Conservation (phyloP, 345 rosid genomes). For the Cardamine occulta region DNA sequence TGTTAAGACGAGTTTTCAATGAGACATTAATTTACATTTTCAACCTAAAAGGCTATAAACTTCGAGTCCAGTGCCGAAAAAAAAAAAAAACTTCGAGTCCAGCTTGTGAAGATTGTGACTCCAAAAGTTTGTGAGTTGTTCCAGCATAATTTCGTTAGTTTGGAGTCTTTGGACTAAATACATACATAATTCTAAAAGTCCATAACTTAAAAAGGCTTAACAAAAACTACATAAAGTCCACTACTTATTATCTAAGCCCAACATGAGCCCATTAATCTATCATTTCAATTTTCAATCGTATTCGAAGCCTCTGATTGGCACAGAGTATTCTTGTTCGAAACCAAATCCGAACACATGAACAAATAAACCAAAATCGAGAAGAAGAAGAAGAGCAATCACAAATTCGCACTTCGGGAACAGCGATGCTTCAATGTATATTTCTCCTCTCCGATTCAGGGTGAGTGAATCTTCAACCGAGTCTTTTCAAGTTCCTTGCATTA, state of each 20-base stretch:
- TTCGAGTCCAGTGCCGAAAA: neutral
- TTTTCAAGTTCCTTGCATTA: neutral
- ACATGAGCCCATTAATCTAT: neutral
- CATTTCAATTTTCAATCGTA: too few species aligned
- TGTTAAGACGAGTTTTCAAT: neutral
- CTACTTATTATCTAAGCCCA: neutral
- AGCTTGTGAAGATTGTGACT: neutral
- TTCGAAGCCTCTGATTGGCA: neutral
- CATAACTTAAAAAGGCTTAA: neutral
- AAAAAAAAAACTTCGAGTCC: neutral
- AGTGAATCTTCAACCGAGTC: slow-evolving; percentile 18
- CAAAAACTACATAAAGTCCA: neutral
- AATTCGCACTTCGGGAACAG: slow-evolving; percentile 19
- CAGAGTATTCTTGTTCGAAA: neutral
- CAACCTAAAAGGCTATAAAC: neutral
- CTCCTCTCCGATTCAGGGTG: slow-evolving; percentile 96
- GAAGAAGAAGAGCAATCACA: neutral
- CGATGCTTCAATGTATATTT: slow-evolving; percentile 95
- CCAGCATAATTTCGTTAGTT: neutral
- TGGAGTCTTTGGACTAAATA: too few species aligned
- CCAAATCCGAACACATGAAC: neutral
- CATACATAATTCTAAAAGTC: neutral
- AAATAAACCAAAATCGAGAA: neutral
- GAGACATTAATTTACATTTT: neutral
- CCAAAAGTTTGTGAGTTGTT: neutral